A percentile compares a stretch with the other conserved stretches of the same genome.
Conservation (phyloP, 371 early-diverging fungal species). For the Mucor piriformis region DNA sequence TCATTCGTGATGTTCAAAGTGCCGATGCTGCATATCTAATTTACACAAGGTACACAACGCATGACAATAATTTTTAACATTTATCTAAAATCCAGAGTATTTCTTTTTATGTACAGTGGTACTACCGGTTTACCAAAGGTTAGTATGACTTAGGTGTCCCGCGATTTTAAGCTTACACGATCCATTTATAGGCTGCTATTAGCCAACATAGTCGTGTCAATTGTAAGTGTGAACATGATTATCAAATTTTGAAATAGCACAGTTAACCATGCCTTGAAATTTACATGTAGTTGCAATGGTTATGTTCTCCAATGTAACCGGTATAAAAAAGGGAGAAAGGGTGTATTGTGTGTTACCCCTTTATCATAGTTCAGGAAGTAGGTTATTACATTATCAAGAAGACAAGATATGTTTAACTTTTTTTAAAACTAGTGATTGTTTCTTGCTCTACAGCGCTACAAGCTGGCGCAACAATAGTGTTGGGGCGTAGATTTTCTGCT, state of each 20-base stretch:
- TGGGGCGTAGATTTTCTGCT: slow-evolving; percentile 55
- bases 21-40: slow-evolving; percentile 50
- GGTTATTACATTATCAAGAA: not conserved
- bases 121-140: slow-evolving; percentile 48
- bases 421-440: slow-evolving; percentile 33
- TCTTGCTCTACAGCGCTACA: slow-evolving; percentile 26
- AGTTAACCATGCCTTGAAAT: too few species aligned
- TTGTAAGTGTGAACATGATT: slow-evolving; percentile 26
- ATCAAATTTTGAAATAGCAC: too few species aligned
- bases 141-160: not conserved
- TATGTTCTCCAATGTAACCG: slow-evolving; percentile 16
- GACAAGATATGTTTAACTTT: not conserved
- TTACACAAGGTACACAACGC: slow-evolving; percentile 43
- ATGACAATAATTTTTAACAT: not conserved
- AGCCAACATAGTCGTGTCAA: slow-evolving; percentile 29
- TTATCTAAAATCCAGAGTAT: not conserved
- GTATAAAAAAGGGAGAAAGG: slow-evolving; percentile 30
- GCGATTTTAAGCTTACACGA: not conserved
- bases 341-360: slow-evolving; percentile 55
- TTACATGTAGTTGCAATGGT: slow-evolving; percentile 18
- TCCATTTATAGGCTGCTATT: slow-evolving; percentile 27
- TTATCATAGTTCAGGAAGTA: slow-evolving; percentile 57
- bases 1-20: slow-evolving; percentile 25
- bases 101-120: slow-evolving; percentile 23
- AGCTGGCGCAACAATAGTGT: slow-evolving; percentile 43